These are phyloP conservation scores for Penicillium sp. DNA, from an alignment of 2,329 filamentous ascomycete species.

Conservation along the genomic window DNA sequence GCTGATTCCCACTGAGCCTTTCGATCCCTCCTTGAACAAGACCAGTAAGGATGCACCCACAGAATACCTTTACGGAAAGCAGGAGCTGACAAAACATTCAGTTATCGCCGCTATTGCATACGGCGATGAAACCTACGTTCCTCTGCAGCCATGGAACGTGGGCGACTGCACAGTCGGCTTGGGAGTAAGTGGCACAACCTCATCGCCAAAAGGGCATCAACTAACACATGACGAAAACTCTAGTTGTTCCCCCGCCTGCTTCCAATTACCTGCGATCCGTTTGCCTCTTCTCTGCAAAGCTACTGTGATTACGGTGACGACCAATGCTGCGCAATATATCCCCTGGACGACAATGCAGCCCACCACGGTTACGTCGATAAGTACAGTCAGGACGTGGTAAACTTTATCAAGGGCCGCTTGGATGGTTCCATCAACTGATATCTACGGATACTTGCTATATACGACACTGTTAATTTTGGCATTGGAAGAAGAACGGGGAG, in stretches of 20 bases:
- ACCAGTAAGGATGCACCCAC: neutral
- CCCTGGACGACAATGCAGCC: slow-evolving; percentile 8
- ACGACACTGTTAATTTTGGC: neutral
- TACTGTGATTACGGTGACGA: slow-evolving; percentile 18
- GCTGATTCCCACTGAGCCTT: slow-evolving; percentile 3
- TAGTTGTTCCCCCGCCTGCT: slow-evolving; percentile 9
- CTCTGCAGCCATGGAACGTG: slow-evolving; percentile 5
- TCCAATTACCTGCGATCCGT: slow-evolving; percentile 11
- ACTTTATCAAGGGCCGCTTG: slow-evolving; percentile 16
- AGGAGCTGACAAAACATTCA: neutral
- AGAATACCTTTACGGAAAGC: neutral
- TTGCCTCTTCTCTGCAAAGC: slow-evolving; percentile 15
- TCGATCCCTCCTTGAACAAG: slow-evolving; percentile 3
- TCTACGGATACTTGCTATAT: neutral
- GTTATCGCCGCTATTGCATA: slow-evolving; percentile 9
- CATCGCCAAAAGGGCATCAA: neutral
- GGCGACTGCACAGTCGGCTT: slow-evolving; percentile 7
- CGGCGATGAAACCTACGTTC: slow-evolving; percentile 10
- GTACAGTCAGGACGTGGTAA: slow-evolving; percentile 16
- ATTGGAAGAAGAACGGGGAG: neutral
- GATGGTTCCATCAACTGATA: neutral
- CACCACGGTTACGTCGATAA: slow-evolving; percentile 15
- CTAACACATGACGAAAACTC: neutral
- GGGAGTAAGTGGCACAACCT: slow-evolving; percentile 3
- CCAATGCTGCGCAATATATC: slow-evolving; percentile 11